Evolutionary conservation across 2,329 filamentous ascomycete genomes (phyloP), one percentile per base, ranked within the genome.

Genomic region (Penicillium paneum): DNA sequence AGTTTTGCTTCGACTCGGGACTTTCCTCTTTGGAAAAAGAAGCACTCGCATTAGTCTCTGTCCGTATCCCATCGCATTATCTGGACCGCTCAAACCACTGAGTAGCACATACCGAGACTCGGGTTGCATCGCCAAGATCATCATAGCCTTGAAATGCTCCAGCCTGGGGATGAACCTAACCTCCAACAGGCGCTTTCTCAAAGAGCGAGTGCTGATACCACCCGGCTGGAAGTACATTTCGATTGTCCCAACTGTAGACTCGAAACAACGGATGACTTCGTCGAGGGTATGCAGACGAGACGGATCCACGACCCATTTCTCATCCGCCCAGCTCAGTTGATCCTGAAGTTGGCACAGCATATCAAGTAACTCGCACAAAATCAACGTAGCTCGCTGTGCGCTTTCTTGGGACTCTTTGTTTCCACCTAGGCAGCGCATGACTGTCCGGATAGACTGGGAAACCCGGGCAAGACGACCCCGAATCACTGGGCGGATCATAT

Each of bases 221-320:
- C 68, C 69, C 0, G 69, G 68, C 32, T 71, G 69, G 26, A 71
- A 64, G 31, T 70, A 67, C 0, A 64, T 8, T 51, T 70, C 67
- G 26, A 71, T 61, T 0, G 64, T 50, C 24, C 58, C 58, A 34
- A 69, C 58, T 0, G 58, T 68, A 10, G 55, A 57, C 11, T 58
- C 62, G 24, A 68, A 68, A 28, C 48, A 64, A 0, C 19, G n/a
- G 0, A 68, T 51, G 4, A 68, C 17, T 32, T 70, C 66, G 4
- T 55, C 55, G 3, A 71, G 48, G 1, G 31, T 55, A 1, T 35
- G 29, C 1, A 70, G 57, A 3, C 67, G 65, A 0, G 52, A 21
- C 1, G 56, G 10, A 8, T 55, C 58, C 5, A 66, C 54, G 15
- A 64, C 10, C 59, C 62, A 67, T 60, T 65, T 64, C 10, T 65